A percentile compares a stretch with the other conserved stretches of the same genome.
Conservation (phyloP, 345 rosid genomes). For the Linum lewisii region DNA sequence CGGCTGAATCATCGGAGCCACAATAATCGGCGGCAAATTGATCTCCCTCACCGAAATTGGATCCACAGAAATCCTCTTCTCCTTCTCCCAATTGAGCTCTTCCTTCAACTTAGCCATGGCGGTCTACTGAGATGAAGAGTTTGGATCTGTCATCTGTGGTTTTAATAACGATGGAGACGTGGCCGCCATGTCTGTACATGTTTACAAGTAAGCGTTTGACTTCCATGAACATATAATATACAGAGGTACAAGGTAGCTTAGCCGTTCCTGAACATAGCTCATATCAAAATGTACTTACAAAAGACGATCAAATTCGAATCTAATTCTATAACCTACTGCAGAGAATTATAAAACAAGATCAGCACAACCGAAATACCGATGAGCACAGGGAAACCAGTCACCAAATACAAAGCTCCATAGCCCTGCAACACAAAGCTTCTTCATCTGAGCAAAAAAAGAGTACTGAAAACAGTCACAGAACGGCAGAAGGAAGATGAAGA, state of each 20-base stretch:
- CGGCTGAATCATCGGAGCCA: constrained; percentile 26
- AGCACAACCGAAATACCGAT: constrained; percentile 79
- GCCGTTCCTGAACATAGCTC: no score
- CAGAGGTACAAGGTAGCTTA: not conserved
- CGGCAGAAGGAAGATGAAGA: constrained; percentile 12
- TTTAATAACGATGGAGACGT: not conserved
- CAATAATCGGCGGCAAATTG: constrained; percentile 27
- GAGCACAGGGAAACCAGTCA: constrained; percentile 82
- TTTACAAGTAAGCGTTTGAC: not conserved
- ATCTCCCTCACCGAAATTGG: constrained; percentile 2
- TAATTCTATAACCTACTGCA: constrained; percentile 40
- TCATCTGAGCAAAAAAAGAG: no score
- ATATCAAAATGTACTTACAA: no score
- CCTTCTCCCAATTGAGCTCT: not conserved
- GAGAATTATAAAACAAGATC: constrained; percentile 84
- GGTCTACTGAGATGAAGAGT: not conserved
- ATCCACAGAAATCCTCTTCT: not conserved
- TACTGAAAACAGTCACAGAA: not conserved
- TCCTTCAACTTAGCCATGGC: not conserved
- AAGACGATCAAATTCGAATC: not conserved
- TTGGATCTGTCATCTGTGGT: not conserved
- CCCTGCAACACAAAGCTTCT: constrained; percentile 47
- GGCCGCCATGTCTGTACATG: not conserved
- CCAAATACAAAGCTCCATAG: constrained; percentile 84
- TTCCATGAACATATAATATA: not conserved